Percentiles rank a stretch among this genome's conserved stretches.
phyloP scores from a whole-genome alignment of 129 eudicot genomes.

The Lactuca saligna region DNA sequence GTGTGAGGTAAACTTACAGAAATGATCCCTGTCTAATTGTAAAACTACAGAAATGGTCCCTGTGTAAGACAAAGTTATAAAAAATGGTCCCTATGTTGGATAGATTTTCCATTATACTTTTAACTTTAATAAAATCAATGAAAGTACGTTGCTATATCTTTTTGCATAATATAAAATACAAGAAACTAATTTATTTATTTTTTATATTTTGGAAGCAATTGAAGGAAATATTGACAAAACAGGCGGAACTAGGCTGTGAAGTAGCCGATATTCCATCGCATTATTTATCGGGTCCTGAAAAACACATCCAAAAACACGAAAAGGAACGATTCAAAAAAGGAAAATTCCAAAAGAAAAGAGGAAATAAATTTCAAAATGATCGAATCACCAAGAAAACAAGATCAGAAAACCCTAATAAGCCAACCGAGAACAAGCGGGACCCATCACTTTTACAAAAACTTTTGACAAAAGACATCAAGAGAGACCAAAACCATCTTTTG shows the following conservation, averaged over 20 bases:
- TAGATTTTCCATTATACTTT: no score
- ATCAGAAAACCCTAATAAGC: conserved; percentile 17
- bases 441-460: conserved; percentile 83
- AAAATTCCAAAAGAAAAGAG: conserved; percentile 54
- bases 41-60: no score
- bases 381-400: conserved; percentile 38
- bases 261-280: conserved; percentile 81
- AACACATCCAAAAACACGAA: conserved; percentile 26
- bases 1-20: no score
- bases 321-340: conserved; percentile 41
- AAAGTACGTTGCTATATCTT: no score
- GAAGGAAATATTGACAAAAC: conserved; percentile 75
- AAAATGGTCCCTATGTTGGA: no score
- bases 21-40: no score
- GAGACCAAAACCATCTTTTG: conserved; percentile 67
- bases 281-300: conserved; percentile 59
- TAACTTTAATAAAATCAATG: no score
- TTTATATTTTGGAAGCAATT: conserved; percentile 62
- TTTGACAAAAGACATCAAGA: conserved; percentile 54
- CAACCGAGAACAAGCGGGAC: conserved; percentile 33
- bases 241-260: conserved; percentile 86
- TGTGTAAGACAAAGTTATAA: no score
- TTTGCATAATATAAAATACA: no score
- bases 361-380: conserved; percentile 37
- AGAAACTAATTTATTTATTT: no score